These are phyloP conservation scores for Phytophthora syringae DNA, from an alignment of 352 stramenopile species.

Conservation along the genomic window DNA sequence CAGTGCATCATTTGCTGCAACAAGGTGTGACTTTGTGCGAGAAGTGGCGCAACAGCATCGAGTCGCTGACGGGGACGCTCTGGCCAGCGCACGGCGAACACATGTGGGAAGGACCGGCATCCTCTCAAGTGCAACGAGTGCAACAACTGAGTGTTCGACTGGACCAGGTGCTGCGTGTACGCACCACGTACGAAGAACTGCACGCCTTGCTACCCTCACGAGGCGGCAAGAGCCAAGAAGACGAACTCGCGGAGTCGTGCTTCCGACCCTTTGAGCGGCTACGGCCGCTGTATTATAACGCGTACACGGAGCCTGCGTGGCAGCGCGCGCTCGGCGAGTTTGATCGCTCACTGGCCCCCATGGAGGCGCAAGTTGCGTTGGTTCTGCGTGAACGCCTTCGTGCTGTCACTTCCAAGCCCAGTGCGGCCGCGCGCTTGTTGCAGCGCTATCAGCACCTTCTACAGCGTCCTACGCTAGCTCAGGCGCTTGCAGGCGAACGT, in stretches of 20 bases:
- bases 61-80: constrained; percentile 79
- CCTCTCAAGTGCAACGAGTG: constrained; percentile 36
- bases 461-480: constrained; percentile 74
- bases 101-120: constrained; percentile 58
- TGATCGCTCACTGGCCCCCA: constrained; percentile 77
- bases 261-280: constrained; percentile 77
- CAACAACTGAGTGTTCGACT: constrained; percentile 68
- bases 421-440: constrained; percentile 79
- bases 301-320: constrained; percentile 91
- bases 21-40: constrained; percentile 80
- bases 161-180: constrained; percentile 81
- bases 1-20: constrained; percentile 63
- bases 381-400: constrained; percentile 85
- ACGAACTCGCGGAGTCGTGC: constrained; percentile 51
- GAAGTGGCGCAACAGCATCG: constrained; percentile 74
- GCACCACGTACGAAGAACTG: constrained; percentile 91
- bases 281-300: constrained; percentile 89
- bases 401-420: constrained; percentile 59
- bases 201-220: constrained; percentile 59
- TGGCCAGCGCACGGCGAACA: constrained; percentile 88
- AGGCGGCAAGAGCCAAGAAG: constrained; percentile 38
- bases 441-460: constrained; percentile 89
- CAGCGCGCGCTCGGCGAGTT: constrained; percentile 72
- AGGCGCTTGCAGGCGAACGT: constrained; percentile 79
- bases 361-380: constrained; percentile 84